Evolutionary conservation across 805 yeast species (phyloP).

Genomic region (Starmerella vaccinii): DNA sequence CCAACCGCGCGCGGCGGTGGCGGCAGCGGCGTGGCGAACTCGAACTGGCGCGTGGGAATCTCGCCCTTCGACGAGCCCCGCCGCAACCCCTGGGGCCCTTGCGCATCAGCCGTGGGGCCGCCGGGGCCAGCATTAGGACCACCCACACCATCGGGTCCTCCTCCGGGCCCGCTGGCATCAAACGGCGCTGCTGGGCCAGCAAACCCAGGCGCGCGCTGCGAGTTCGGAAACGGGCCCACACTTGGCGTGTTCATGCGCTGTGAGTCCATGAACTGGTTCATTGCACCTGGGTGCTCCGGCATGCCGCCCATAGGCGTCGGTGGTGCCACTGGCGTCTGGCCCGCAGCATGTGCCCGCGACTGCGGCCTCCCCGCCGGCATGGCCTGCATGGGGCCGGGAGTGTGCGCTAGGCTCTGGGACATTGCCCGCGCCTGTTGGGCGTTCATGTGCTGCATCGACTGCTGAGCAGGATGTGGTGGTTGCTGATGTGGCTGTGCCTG

Average conservation of each 20-base stretch:
- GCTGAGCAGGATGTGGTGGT: background rate
- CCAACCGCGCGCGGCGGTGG: constrained; percentile 15
- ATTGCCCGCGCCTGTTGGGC: background rate
- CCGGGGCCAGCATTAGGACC: background rate
- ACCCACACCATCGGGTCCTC: background rate
- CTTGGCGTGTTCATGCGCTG: background rate
- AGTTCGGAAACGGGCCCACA: background rate
- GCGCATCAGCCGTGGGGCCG: background rate
- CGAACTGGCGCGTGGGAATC: constrained; percentile 16
- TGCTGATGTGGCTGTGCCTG: background rate
- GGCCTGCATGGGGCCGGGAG: constrained; percentile 7
- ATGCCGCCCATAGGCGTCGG: background rate
- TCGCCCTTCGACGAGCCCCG: background rate
- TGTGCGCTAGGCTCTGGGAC: background rate
- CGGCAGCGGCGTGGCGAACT: constrained; percentile 18
- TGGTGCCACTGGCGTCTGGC: background rate
- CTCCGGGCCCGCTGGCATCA: background rate
- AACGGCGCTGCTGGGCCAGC: background rate
- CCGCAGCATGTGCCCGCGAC: background rate
- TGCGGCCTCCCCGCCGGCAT: constrained; percentile 4
- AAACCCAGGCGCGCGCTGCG: background rate
- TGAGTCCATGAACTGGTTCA: constrained; percentile 4
- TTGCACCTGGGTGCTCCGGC: background rate
- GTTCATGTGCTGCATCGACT: background rate
- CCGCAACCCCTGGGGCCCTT: background rate